Percentiles rank a stretch among this genome's conserved stretches.
These are phyloP conservation scores for Bullera alba DNA, from an alignment of 768 basidiomycete species.

Conservation along the genomic window DNA sequence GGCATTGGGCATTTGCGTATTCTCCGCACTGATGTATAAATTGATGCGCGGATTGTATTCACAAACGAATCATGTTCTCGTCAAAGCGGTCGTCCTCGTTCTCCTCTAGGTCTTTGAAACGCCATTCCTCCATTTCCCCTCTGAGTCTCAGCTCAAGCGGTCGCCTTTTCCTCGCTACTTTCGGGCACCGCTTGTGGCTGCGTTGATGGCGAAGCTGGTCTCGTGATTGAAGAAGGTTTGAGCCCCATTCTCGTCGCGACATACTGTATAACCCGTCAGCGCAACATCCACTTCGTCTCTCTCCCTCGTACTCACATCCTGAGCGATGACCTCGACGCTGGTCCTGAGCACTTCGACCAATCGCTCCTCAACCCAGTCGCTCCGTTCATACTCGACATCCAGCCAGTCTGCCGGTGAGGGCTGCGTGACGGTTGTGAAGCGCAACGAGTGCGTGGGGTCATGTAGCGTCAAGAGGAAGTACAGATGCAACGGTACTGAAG, in stretches of 20 bases:
- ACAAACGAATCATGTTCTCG: no score
- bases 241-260: constrained; percentile 36
- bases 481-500: constrained; percentile 50
- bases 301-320: constrained; percentile 53
- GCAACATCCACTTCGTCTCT: neutral
- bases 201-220: constrained; percentile 7
- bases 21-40: no score
- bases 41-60: no score
- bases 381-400: constrained; percentile 73
- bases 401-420: constrained; percentile 78
- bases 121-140: no score
- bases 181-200: no score
- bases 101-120: no score
- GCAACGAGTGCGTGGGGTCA: constrained; percentile 73
- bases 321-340: constrained; percentile 82
- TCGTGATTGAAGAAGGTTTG: constrained; percentile 12
- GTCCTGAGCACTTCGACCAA: constrained; percentile 79
- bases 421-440: constrained; percentile 73
- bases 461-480: constrained; percentile 65
- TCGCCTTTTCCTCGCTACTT: no score
- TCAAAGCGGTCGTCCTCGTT: no score
- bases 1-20: no score
- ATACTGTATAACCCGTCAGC: constrained; percentile 21
- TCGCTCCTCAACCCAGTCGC: constrained; percentile 85
- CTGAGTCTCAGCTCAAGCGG: no score